These are phyloP conservation scores for Actinomucor elegans DNA, from an alignment of 371 early-diverging fungal genomes.

Conservation along the genomic window DNA sequence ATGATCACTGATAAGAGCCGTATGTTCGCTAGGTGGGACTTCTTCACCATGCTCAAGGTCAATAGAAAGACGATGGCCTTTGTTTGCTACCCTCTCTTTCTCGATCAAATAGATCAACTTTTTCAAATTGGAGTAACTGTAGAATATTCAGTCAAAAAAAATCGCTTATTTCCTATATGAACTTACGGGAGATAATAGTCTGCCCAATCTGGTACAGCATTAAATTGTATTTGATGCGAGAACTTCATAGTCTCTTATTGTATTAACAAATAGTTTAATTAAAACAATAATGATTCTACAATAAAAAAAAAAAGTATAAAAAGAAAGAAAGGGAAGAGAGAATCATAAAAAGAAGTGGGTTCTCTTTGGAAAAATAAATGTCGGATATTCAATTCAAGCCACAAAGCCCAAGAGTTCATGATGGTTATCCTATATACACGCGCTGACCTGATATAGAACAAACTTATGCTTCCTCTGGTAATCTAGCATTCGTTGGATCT, in stretches of 20 bases:
- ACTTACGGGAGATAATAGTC: slow-evolving; percentile 75
- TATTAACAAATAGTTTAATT: neutral
- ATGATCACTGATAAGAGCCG: slow-evolving; percentile 34
- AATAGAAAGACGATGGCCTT: slow-evolving; percentile 19
- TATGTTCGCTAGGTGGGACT: slow-evolving; percentile 37
- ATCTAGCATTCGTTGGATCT: slow-evolving; percentile 18
- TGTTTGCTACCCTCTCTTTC: slow-evolving; percentile 67
- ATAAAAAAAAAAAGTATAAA: neutral
- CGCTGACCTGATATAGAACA: neutral
- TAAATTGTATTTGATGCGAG: slow-evolving; percentile 86
- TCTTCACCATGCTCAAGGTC: slow-evolving; percentile 27
- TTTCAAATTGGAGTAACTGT: slow-evolving; percentile 82
- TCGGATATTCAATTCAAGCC: no score
- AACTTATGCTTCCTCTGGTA: slow-evolving; percentile 5
- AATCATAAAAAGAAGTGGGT: neutral
- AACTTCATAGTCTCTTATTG: slow-evolving; percentile 22
- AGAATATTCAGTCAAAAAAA: neutral
- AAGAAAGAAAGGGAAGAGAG: slow-evolving; percentile 3
- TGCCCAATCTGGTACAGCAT: slow-evolving; percentile 89
- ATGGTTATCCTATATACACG: no score
- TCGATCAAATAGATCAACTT: slow-evolving; percentile 88
- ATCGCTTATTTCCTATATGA: no score
- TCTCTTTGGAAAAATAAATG: neutral
- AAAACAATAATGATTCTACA: neutral
- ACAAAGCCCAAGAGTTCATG: no score